Base-by-base conservation (phyloP, 2,329 filamentous ascomycete genomes). In the Calonectria ilicicola region DNA sequence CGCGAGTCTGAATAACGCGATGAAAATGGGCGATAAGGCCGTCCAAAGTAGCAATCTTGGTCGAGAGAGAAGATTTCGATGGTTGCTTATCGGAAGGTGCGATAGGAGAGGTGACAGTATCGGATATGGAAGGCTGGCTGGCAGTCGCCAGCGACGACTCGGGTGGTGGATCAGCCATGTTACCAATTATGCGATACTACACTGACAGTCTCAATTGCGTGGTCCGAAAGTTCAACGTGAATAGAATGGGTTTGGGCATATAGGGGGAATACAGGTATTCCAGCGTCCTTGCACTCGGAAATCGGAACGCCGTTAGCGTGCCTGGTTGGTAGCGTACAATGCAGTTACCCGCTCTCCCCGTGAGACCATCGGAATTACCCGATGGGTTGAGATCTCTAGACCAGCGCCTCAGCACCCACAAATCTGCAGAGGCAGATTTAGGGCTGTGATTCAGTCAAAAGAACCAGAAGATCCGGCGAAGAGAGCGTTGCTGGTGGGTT, bases 1-100 rank as follows among this genome's bases (percentile, higher is more conserved):
- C 70, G 15, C 70, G 70, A 21, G 70, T 66, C 6, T 40, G 15
- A 12, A 70, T 38, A 2, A 62, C 66, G 17, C 70, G 62, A 8
- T 69, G 62, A 27, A 70, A 17, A 17, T 38, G 70, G 5, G 66
- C 19, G 15, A 69, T 15, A n/a, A 56, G 4, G 6, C 23, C 66
- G 29, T 58, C 65, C 12, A 51, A 2, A 2, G 21, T 56, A 19
- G 65, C 40, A 9, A 26, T 49, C 23, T 17, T 40, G 14, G 23
- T 14, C 3, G 40, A 47, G 29, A 40, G 35, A 17, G 17, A 2
- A 4, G 69, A 26, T 19, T 47, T 53, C 19, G 56, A 38, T 19
- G 38, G 47, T 17, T 47, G 19, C 29, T 47, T 38, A n/a, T 62
- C 53, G 7, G 69, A 58, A 17, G 58, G 8, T 17, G 44, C 27